These are phyloP conservation scores for Pulveroboletus sp. DNA, from an alignment of 768 basidiomycete genomes.

Conservation along the genomic window DNA sequence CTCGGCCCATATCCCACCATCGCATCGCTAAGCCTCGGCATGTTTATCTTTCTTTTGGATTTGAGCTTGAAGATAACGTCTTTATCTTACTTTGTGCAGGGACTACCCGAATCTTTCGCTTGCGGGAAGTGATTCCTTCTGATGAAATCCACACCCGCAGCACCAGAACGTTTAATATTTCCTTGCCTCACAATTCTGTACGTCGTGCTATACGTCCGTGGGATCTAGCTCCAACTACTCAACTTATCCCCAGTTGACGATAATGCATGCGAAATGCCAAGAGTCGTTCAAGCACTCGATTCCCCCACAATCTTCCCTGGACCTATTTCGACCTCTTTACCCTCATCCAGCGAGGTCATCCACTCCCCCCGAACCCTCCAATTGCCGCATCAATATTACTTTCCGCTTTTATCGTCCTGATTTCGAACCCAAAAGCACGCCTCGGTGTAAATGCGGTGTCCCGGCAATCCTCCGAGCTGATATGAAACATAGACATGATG, in stretches of 20 bases:
- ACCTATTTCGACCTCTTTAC: conserved; percentile 63
- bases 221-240: neutral
- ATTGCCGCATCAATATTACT: conserved; percentile 79
- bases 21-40: conserved; percentile 79
- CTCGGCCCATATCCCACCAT: conserved; percentile 85
- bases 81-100: conserved; percentile 43
- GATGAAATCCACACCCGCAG: conserved; percentile 54
- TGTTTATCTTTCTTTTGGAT: conserved; percentile 10
- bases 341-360: conserved; percentile 32
- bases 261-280: conserved; percentile 86
- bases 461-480: conserved; percentile 72
- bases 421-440: conserved; percentile 62
- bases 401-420: conserved; percentile 87
- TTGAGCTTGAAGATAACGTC: neutral
- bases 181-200: conserved; percentile 78
- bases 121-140: conserved; percentile 73
- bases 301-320: conserved; percentile 67
- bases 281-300: conserved; percentile 80
- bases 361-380: conserved; percentile 44
- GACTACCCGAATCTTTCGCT: conserved; percentile 65
- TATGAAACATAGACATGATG: conserved; percentile 69
- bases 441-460: conserved; percentile 69
- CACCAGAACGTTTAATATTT: conserved; percentile 74
- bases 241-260: conserved; percentile 51
- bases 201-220: conserved; percentile 19